Base-by-base conservation (phyloP, 1,139 yeast genomes). In the Pneumocystis carinii region DNA sequence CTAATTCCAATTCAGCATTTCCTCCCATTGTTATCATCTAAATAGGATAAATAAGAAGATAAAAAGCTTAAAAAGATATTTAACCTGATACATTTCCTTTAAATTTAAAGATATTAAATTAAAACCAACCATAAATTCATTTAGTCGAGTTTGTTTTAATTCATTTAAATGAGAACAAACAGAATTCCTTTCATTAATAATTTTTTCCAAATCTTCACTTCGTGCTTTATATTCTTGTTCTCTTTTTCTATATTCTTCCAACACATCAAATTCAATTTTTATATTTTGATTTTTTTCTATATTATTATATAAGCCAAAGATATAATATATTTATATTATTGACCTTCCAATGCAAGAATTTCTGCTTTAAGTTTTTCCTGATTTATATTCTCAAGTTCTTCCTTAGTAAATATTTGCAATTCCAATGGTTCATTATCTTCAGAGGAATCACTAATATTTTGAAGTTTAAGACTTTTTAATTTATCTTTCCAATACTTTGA, bases 11-110 rank as follows among this genome's bases (percentile, higher is more conserved):
- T 73, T 94, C 98, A 0, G 99, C 99, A 76, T 90, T 94, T 56
- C 99, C 99, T 17, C 98, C 98, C 95, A 92, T 90, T 0, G 98
- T 94, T 66, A 94, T 92, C 95, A 92, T 88, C 71, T 57, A 37
- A 37, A 17, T 7, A 57, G 24, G 4, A 57, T 37, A 29, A 57
- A 57, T 29, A 48, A 12, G 19, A 24, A 48, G 27, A 57, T 4
- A 29, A 12, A 27, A 24, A 42, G 24, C 6, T 42, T 19, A 5
- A 12, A 24, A 24, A 48, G 12, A 42, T 4, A 27, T 57, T 19
- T 37, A 37, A 57, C 59, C 59, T 90, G 95, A 71, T 94, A 94
- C 97, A 94, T 90, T 71, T 89, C 97, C 73, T 92, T 92, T 67
- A 94, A 80, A 7, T 96, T 87, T 74, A 85, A 79, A 0, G 97